Evolutionary conservation across 176 grass and related monocot genomes (phyloP), one percentile per base, ranked within the genome.

Genomic region (Elymus sibiricus): DNA sequence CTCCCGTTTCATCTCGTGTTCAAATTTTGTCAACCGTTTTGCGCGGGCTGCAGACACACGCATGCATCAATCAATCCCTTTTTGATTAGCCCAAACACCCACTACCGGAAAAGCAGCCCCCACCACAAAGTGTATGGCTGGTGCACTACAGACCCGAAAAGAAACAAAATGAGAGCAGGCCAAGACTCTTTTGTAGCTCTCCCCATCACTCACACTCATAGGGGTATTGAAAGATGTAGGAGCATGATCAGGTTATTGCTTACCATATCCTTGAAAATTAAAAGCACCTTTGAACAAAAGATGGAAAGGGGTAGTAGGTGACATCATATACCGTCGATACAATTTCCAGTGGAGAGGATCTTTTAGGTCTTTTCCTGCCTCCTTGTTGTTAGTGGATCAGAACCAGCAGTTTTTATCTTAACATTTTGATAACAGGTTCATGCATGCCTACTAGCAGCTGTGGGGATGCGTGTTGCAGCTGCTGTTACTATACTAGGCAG

Each of bases 111-210:
- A 86, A 88, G 83, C 59, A 91, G 88, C 28, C 86, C 90, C 91
- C 93, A 91, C 91, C 91, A 94, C 86, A 98, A 98, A 94, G 88
- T 84, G 78, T 88, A 88, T 90, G 87, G 89, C 68, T 93, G 90
- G 93, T 95, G 93, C 95, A 95, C 88, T 92, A 95, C 93, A 95
- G 96, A 74, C 81, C 85, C 37, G 5, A 87, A 90, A 91, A 81
- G 86, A 62, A 82, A 92, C 86, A 90, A 90, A 89, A 79, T 85
- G 88, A 87, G 70, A 89, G 80, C 78, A 88, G 65, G 86, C 86
- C 70, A 70, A 70, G 79, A 93, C 87, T 89, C 89, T 90, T 89
- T 87, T 79, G 63, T 64, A 87, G 83, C 90, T 88, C 75, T 92
- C 83, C 77, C 70, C 79, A 94, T 87, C 91, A 93, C 80, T 87